Evolutionary conservation across 106 monocot species (phyloP).

Genomic region (Platanthera zijinensis): DNA sequence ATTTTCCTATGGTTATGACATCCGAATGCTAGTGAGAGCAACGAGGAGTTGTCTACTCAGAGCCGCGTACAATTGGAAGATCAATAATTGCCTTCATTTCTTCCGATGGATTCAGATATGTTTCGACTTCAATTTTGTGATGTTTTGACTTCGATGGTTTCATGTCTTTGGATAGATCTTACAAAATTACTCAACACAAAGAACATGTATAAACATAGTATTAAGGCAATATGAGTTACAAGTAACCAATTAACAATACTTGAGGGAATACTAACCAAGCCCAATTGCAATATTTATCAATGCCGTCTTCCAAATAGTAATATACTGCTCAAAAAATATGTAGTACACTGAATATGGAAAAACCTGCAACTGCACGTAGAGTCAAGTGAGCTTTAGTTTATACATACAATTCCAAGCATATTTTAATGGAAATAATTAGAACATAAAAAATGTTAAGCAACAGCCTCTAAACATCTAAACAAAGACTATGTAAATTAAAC

Average conservation of each 20-base stretch:
- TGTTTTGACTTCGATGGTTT: no score
- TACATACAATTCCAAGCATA: not conserved
- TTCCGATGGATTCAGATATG: no score
- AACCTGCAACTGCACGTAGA: slow-evolving; percentile 67
- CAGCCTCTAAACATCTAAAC: not conserved
- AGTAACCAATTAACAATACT: not conserved
- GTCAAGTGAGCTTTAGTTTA: slow-evolving; percentile 1
- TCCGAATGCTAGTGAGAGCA: no score
- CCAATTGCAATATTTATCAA: slow-evolving; percentile 62
- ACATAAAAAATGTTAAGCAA: not conserved
- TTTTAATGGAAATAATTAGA: not conserved
- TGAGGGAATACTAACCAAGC: slow-evolving; percentile 57
- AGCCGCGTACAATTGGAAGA: no score
- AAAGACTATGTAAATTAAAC: not conserved
- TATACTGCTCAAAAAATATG: slow-evolving; percentile 95
- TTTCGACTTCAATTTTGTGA: no score
- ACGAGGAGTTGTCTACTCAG: no score
- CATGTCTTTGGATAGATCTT: no score
- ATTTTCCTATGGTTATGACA: no score
- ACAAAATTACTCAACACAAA: not conserved
- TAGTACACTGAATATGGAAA: slow-evolving; percentile 99
- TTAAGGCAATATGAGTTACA: not conserved
- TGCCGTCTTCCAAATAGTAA: slow-evolving; percentile 93
- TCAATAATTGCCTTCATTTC: no score
- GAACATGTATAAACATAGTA: not conserved